A percentile compares a stretch with the other conserved stretches of the same genome.
Evolutionary conservation across 768 basidiomycete species (phyloP).

Genomic region (Floccularia luteovirens): DNA sequence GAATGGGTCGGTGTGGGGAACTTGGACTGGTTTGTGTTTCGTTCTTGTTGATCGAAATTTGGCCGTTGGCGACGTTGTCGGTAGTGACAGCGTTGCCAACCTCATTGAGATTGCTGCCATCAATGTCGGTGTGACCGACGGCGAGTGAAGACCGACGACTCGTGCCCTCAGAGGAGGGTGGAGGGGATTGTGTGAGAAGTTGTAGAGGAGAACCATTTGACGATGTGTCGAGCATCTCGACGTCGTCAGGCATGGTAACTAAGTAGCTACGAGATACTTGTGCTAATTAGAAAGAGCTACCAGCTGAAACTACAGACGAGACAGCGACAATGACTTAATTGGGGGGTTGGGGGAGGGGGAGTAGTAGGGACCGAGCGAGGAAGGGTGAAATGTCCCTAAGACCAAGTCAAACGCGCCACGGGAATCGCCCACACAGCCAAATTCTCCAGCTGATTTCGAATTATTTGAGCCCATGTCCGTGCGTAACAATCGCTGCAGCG

Average conservation of each 20-base stretch:
- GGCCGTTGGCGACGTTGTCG: slow-evolving; percentile 8
- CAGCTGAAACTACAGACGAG: no score
- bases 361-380: no score
- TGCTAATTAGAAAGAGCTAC: no score
- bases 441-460: no score
- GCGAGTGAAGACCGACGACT: slow-evolving; percentile 10
- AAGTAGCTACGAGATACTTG: no score
- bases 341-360: no score
- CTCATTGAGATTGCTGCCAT: slow-evolving; percentile 8
- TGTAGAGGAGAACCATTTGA: slow-evolving; percentile 7
- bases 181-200: slow-evolving; percentile 6
- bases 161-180: slow-evolving; percentile 7
- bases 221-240: no score
- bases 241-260: no score
- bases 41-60: neutral
- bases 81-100: slow-evolving; percentile 9
- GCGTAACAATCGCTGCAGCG: slow-evolving; percentile 6
- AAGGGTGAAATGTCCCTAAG: no score
- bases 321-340: no score
- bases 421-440: no score
- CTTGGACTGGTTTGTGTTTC: slow-evolving; percentile 10
- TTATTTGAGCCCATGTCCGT: neutral
- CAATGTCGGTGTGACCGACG: slow-evolving; percentile 9
- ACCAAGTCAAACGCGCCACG: no score
- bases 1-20: slow-evolving; percentile 13